phyloP scores from a whole-genome alignment of 495 filamentous ascomycete species.

The Penicillium samsonianum region DNA sequence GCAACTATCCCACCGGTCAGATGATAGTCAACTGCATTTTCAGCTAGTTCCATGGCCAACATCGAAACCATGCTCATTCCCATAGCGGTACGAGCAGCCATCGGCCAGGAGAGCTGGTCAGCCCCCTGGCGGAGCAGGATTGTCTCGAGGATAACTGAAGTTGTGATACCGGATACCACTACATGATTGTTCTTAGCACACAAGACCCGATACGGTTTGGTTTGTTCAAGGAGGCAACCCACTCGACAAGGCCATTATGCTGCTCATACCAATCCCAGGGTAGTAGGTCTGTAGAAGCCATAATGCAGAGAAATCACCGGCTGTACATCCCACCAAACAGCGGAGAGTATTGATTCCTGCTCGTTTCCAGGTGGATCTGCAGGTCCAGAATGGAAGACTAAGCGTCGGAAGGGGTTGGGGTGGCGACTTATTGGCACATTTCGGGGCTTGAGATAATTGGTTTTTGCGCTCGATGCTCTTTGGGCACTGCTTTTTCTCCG shows the following conservation, averaged over 20 bases:
- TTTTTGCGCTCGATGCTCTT: background rate
- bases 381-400: slow-evolving; percentile 35
- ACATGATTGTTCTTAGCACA: background rate
- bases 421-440: background rate
- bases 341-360: slow-evolving; percentile 48
- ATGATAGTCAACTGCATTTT: slow-evolving; percentile 50
- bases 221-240: slow-evolving; percentile 3
- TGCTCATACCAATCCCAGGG: slow-evolving; percentile 38
- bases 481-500: background rate
- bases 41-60: slow-evolving; percentile 49
- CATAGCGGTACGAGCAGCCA: slow-evolving; percentile 43
- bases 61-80: slow-evolving; percentile 54
- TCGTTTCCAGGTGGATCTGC: slow-evolving; percentile 36
- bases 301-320: slow-evolving; percentile 45
- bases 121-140: slow-evolving; percentile 40
- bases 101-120: slow-evolving; percentile 42
- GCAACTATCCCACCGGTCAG: slow-evolving; percentile 44
- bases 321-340: slow-evolving; percentile 45
- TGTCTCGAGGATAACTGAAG: slow-evolving; percentile 48
- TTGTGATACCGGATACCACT: slow-evolving; percentile 48
- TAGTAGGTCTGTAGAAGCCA: slow-evolving; percentile 41
- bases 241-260: slow-evolving; percentile 46
- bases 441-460: background rate
- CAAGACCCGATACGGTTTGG: background rate
- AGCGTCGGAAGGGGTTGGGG: background rate